Conservation (phyloP, 2,329 filamentous ascomycete genomes). For the Aspergillus sp. region DNA sequence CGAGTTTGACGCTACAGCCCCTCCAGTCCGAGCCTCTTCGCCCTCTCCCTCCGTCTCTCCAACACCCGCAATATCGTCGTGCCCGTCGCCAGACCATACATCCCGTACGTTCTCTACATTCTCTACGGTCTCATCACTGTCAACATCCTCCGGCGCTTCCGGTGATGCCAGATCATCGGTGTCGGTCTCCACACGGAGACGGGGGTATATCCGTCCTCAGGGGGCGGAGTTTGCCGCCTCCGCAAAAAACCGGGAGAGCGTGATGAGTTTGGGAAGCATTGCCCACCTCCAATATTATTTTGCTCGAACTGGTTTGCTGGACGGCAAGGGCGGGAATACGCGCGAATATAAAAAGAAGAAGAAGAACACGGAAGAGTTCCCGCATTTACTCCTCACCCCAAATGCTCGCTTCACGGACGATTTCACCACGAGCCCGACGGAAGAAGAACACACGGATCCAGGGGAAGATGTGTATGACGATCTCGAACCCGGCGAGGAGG, state of each 20-base stretch:
- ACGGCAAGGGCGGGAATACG: constrained; percentile 87
- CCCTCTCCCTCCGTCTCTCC: constrained; percentile 43
- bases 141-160: constrained; percentile 46
- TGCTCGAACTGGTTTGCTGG: constrained; percentile 85
- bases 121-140: constrained; percentile 47
- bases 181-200: constrained; percentile 53
- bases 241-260: constrained; percentile 85
- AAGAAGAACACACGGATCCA: constrained; percentile 34
- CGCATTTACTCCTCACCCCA: constrained; percentile 40
- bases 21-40: constrained; percentile 35
- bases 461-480: constrained; percentile 58
- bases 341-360: constrained; percentile 64
- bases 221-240: constrained; percentile 88
- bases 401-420: constrained; percentile 42
- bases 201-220: constrained; percentile 85
- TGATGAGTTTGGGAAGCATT: constrained; percentile 94
- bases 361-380: constrained; percentile 38
- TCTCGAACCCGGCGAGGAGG: constrained; percentile 65
- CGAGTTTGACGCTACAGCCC: constrained; percentile 21
- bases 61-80: constrained; percentile 46
- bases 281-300: constrained; percentile 98
- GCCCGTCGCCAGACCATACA: constrained; percentile 45
- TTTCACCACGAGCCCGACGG: constrained; percentile 54
- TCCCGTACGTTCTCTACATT: constrained; percentile 41
- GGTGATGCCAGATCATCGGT: constrained; percentile 43